Conservation (phyloP, 306 rosid species). For the Corylus americana region DNA sequence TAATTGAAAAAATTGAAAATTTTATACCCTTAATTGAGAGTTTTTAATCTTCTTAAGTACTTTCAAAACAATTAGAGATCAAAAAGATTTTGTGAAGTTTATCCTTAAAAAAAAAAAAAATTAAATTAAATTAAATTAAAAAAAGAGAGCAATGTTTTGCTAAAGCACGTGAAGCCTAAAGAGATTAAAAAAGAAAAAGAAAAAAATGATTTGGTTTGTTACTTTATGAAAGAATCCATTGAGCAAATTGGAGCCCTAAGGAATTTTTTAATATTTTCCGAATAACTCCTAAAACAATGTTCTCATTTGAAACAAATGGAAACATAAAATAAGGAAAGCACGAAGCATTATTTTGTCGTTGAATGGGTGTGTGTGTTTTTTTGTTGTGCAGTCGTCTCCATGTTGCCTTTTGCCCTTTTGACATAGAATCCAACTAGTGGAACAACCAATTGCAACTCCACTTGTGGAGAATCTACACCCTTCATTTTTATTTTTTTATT, state of each 20-base stretch:
- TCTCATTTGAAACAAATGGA: not conserved
- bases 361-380: not conserved
- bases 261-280: not conserved
- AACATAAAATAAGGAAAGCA: not conserved
- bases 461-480: slow-evolving; percentile 30
- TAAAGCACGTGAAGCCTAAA: not conserved
- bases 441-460: slow-evolving; percentile 20
- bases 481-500: not conserved
- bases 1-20: too few species aligned
- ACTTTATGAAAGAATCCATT: not conserved
- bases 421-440: slow-evolving; percentile 43
- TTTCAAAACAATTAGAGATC: too few species aligned
- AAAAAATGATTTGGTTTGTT: not conserved
- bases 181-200: too few species aligned
- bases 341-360: not conserved
- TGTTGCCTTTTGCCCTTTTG: slow-evolving; percentile 28
- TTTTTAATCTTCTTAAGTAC: too few species aligned
- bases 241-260: not conserved
- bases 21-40: too few species aligned
- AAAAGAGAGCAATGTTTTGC: not conserved
- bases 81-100: too few species aligned
- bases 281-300: not conserved
- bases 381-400: slow-evolving; percentile 26
- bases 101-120: too few species aligned
- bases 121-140: too few species aligned